These are phyloP conservation scores for Cryptococcus sp. DNA, from an alignment of 1,284 basidiomycete genomes.

Conservation along the genomic window DNA sequence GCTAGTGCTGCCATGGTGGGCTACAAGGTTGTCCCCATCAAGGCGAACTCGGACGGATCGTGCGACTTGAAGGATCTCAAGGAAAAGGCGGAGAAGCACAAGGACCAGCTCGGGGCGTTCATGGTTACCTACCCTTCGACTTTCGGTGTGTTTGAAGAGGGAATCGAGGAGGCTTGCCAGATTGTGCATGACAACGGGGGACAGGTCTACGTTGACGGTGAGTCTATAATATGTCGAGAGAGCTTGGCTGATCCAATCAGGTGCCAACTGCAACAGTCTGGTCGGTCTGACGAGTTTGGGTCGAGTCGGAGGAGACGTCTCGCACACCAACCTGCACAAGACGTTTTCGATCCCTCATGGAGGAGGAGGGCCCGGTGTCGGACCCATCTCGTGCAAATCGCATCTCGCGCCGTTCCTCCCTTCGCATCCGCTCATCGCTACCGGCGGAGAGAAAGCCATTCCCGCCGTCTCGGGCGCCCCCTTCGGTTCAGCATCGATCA, in stretches of 20 bases:
- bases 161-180: conserved; percentile 84
- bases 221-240: conserved; percentile 4
- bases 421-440: conserved; percentile 70
- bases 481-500: conserved; percentile 89
- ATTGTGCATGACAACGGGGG: conserved; percentile 93
- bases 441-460: conserved; percentile 68
- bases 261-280: conserved; percentile 92
- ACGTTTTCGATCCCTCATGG: conserved; percentile 72
- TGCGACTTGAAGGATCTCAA: conserved; percentile 82
- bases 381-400: conserved; percentile 88
- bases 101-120: conserved; percentile 86
- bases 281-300: conserved; percentile 94
- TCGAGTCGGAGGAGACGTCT: conserved; percentile 92
- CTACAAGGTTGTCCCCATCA: conserved; percentile 90
- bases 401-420: conserved; percentile 94
- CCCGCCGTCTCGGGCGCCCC: conserved; percentile 86
- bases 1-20: conserved; percentile 97
- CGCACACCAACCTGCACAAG: conserved; percentile 96
- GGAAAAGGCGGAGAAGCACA: conserved; percentile 83
- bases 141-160: conserved; percentile 93
- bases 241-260: conserved; percentile 6
- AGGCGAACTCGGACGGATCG: conserved; percentile 78
- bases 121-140: conserved; percentile 98
- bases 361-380: conserved; percentile 86
- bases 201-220: conserved; percentile 93